Conservation (phyloP, 768 basidiomycete genomes). For the Daedaleopsis nitida region DNA sequence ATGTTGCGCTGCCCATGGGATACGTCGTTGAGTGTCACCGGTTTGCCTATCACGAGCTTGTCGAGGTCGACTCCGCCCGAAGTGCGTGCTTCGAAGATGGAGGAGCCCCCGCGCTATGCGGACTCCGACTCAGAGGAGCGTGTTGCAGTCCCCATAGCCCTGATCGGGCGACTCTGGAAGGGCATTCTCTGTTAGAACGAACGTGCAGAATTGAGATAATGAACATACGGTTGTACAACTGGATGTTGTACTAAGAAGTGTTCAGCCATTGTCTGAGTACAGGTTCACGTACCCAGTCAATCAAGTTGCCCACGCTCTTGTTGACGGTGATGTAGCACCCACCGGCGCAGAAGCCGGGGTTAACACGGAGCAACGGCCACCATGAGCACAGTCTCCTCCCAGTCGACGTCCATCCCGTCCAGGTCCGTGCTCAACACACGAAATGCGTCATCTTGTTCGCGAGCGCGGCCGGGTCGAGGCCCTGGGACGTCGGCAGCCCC, state of each 20-base stretch:
- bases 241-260: constrained; percentile 42
- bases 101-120: constrained; percentile 41
- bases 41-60: constrained; percentile 62
- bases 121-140: no score
- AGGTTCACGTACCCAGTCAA: constrained; percentile 41
- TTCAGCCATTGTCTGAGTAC: no score
- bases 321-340: constrained; percentile 44
- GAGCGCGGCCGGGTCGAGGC: constrained; percentile 38
- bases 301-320: constrained; percentile 40
- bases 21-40: constrained; percentile 37
- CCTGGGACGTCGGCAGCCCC: constrained; percentile 45
- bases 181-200: not conserved
- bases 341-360: constrained; percentile 30
- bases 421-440: constrained; percentile 46
- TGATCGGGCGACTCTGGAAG: constrained; percentile 6
- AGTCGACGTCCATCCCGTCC: constrained; percentile 58
- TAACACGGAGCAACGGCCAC: constrained; percentile 49
- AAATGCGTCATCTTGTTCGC: constrained; percentile 49
- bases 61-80: constrained; percentile 43
- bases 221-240: constrained; percentile 38
- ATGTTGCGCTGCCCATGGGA: constrained; percentile 22
- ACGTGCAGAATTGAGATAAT: no score
- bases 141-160: constrained; percentile 38
- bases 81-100: constrained; percentile 52
- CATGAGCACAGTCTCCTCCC: constrained; percentile 58